Evolutionary conservation across 2,329 filamentous ascomycete species (phyloP).

Genomic region (Akanthomyces muscarius): DNA sequence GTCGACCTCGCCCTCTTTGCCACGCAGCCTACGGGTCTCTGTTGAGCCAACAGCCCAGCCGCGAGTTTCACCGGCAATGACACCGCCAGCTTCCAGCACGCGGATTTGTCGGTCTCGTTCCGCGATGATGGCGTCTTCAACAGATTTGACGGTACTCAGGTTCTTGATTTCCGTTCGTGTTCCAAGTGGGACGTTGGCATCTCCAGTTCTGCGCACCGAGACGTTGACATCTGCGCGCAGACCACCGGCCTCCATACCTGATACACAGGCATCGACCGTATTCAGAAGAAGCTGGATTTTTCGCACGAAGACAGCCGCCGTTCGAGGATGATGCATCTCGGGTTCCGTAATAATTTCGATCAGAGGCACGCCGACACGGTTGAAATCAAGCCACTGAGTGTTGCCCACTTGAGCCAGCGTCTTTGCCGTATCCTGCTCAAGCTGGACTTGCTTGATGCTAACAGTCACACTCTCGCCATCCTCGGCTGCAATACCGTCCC

Average conservation of each 20-base stretch:
- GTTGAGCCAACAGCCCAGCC: conserved; percentile 86
- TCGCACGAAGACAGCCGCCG: conserved; percentile 81
- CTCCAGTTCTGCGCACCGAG: conserved; percentile 65
- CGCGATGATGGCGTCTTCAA: conserved; percentile 90
- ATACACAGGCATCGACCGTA: conserved; percentile 78
- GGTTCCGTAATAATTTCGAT: conserved; percentile 95
- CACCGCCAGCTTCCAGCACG: conserved; percentile 70
- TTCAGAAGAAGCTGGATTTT: conserved; percentile 82
- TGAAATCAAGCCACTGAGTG: conserved; percentile 83
- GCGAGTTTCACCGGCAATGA: conserved; percentile 79
- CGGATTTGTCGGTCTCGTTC: conserved; percentile 86
- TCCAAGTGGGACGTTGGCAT: conserved; percentile 52
- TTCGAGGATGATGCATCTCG: conserved; percentile 79
- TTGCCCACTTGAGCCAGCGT: conserved; percentile 73
- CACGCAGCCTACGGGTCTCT: conserved; percentile 75
- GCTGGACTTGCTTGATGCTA: conserved; percentile 88
- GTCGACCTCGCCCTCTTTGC: conserved; percentile 95
- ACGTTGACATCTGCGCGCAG: conserved; percentile 94
- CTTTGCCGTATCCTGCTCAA: conserved; percentile 98
- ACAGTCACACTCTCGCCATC: conserved; percentile 68
- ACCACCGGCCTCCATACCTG: conserved; percentile 90
- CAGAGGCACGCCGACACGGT: conserved; percentile 83
- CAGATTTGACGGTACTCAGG: conserved; percentile 86
- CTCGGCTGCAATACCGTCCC: conserved; percentile 75
- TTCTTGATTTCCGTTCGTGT: conserved; percentile 98